Evolutionary conservation across 192 early-diverging fungal species (phyloP), one percentile per base, ranked within the genome.

Genomic region (Mortierella hygrophila): DNA sequence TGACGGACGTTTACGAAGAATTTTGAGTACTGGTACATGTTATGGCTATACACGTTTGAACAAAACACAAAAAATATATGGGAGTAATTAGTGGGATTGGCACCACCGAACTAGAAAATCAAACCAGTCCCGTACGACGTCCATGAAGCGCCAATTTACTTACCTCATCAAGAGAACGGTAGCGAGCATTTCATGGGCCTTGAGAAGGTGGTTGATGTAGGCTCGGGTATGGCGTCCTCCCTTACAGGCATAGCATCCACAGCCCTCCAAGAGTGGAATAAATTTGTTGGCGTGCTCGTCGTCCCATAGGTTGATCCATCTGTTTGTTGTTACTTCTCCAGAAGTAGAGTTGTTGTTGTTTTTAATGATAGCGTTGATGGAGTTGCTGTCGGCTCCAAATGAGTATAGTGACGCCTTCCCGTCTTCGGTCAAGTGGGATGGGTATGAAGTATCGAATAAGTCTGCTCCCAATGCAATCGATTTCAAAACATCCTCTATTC

Each of bases 171-270:
- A 88, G 44, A 96, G 87, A 23, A 96, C 94, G 0, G 91, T 91
- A 23, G 91, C 95, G 57, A 96, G 88, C 95, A 96, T 96, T 85
- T 96, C 95, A 54, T 93, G 92, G 20, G 95, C 90, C 49, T 87
- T 90, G 65, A 95, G 79, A 71, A 96, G 89, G 68, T 96, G 95
- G 84, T 95, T 93, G 68, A 95, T 88, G 78, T 95, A 96, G 11
- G 95, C 92, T 55, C 94, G 91, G 42, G 93, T 91, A 88, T 96
- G 93, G n/a, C 79, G 78, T 32, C 79, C 84, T 63, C 82, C 88
- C 63, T 84, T 89, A 78, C 95, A 96, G 26, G 94, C 88, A 70
- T 92, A 91, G 81, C 95, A 96, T 55, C 84, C 76, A 79, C 95
- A 96, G 15, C 82, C 90, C 7, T 78, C 71, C n/a, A 92, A 90